Conservation (phyloP, 345 rosid species). For the Sonneratia alba region DNA sequence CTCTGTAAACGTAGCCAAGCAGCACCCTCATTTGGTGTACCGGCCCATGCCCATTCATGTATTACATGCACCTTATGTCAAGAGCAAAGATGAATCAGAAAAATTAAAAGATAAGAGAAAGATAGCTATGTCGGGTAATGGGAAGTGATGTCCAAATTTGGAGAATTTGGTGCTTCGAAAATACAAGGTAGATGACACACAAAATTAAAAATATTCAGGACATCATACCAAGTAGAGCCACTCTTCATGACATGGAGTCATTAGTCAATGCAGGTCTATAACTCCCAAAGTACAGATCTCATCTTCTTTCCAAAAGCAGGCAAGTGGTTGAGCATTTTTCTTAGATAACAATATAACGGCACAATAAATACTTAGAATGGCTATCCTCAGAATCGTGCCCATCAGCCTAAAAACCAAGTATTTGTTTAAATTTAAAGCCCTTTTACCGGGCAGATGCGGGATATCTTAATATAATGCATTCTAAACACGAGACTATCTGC, state of each 20-base stretch:
- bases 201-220: neutral
- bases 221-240: neutral
- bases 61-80: conserved; percentile 64
- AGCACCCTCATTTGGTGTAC: conserved; percentile 96
- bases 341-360: neutral
- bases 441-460: neutral
- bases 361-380: neutral
- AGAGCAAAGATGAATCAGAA: neutral
- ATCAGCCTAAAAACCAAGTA: neutral
- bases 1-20: conserved; percentile 92
- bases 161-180: neutral
- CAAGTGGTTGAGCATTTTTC: neutral
- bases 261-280: neutral
- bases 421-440: neutral
- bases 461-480: neutral
- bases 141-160: neutral
- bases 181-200: neutral
- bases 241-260: too few species aligned
- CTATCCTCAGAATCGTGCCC: neutral
- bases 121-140: neutral
- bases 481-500: neutral
- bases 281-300: neutral
- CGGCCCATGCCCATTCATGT: conserved; percentile 99
- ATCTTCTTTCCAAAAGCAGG: too few species aligned
- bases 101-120: neutral